Evolutionary conservation across 2,329 filamentous ascomycete genomes (phyloP), one percentile per base, ranked within the genome.

Genomic region (Cytospora piceae): DNA sequence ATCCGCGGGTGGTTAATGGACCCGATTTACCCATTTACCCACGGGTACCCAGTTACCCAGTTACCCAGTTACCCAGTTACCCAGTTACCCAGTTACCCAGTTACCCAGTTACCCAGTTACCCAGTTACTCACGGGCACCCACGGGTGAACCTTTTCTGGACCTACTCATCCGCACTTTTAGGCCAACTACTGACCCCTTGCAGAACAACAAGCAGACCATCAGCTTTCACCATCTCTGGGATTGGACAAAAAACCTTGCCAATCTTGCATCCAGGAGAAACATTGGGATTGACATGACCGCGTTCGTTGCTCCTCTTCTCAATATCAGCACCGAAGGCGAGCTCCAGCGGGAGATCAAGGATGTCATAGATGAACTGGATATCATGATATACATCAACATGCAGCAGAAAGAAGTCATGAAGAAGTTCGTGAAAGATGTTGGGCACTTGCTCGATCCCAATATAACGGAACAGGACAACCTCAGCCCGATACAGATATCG

Each of bases 351-450:
- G 81, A 83, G 60, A 77, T 80, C n/a, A 79, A 81, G 54, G 80
- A 83, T 52, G 80, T 83, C 27, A 70, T 79, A 0, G 81, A 83
- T 15, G 81, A 83, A 68, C 73, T 83, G 0, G 77, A 78, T 9
- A 83, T 83, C 57, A 81, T 83, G 72, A 71, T 78, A 0, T 73
- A 76, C 17, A 72, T 83, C n/a, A 70, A 73, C 4, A 73, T 72
- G 11, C 73, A 75, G 17, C 80, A 80, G 39, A 54, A 64, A 6
- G 72, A 75, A 2, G 72, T 76, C 0, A 64, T 78, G 4, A 71
- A 71, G 20, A 65, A 67, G 4, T 77, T 74, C 64, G 15, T 17
- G 5, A 24, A 71, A 12, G 65, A 71, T 15, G 70, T 68, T 1
- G 68, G 69, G 15, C 56, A 69, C 11, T 69, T 70, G 15, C 31